Evolutionary conservation across 139 green algal species (phyloP).

Genomic region (Tetraselmis striata): DNA sequence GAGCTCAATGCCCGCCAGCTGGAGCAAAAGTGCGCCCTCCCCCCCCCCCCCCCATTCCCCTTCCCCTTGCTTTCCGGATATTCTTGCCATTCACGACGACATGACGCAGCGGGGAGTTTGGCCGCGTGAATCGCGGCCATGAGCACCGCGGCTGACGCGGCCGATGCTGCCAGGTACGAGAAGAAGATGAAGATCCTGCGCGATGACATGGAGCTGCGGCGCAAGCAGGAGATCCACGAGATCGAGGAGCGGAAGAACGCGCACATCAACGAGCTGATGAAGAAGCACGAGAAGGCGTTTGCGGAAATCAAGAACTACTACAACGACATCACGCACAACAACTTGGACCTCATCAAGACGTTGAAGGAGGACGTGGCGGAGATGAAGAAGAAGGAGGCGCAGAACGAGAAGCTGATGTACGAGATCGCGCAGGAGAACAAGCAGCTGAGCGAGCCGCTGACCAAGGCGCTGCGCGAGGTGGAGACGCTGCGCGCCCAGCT

Average conservation of each 20-base stretch:
- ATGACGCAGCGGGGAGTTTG: too few relatives aligned
- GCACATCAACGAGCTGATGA: conserved; percentile 85
- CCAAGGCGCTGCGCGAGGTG: conserved; percentile 73
- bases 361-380: conserved; percentile 83
- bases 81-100: too few relatives aligned
- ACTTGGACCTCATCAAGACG: conserved; percentile 90
- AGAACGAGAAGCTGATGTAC: conserved; percentile 83
- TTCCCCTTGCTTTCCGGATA: too few relatives aligned
- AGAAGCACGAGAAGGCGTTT: conserved; percentile 75
- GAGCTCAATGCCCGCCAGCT: conserved; percentile 69
- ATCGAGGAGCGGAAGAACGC: conserved; percentile 64
- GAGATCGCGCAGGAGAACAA: conserved; percentile 83
- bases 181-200: conserved; percentile 76
- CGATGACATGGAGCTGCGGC: conserved; percentile 71
- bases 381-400: conserved; percentile 79
- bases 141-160: too few relatives aligned
- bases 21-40: conserved; percentile 53
- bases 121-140: too few relatives aligned
- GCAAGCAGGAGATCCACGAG: conserved; percentile 59
- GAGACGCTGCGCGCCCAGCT: conserved; percentile 58
- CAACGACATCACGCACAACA: conserved; percentile 89
- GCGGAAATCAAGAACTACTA: conserved; percentile 91
- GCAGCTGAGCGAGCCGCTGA: conserved; percentile 71
- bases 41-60: neutral
- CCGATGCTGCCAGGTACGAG: conserved; percentile 56